These are phyloP conservation scores for Cronartium quercuum DNA, from an alignment of 1,284 basidiomycete species.

Conservation along the genomic window DNA sequence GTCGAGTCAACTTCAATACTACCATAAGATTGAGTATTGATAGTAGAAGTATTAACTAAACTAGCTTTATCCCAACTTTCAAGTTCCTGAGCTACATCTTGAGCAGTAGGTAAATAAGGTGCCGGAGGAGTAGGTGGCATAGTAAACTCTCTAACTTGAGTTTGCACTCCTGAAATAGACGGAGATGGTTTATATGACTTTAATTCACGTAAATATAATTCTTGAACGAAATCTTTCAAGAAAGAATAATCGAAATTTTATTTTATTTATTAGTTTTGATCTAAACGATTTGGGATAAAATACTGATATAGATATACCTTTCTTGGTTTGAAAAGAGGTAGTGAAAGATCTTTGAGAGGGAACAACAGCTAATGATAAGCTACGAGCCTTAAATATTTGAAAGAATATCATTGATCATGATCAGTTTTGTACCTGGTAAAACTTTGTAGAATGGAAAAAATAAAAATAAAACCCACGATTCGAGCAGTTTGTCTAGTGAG, in stretches of 20 bases:
- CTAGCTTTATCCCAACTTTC: constrained; percentile 46
- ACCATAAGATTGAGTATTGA: constrained; percentile 1
- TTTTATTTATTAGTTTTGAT: background rate
- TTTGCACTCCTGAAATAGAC: constrained; percentile 40
- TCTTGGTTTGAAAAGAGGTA: constrained; percentile 21
- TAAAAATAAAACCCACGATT: background rate
- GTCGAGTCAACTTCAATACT: constrained; percentile 6
- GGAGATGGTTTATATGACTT: constrained; percentile 71
- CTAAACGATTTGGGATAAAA: background rate
- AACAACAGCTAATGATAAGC: background rate
- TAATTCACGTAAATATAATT: constrained; percentile 81
- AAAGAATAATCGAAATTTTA: background rate
- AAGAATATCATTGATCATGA: background rate
- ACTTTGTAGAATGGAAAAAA: background rate
- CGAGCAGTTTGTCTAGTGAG: background rate
- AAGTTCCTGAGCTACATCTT: constrained; percentile 51
- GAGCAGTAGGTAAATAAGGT: constrained; percentile 49
- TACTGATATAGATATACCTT: background rate
- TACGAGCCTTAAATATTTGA: background rate
- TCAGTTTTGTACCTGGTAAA: background rate
- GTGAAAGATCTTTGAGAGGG: constrained; percentile 17
- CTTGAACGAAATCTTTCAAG: constrained; percentile 75
- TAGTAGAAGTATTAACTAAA: constrained; percentile 13
- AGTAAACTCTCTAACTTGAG: constrained; percentile 51
- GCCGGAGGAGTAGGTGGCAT: constrained; percentile 50